Evolutionary conservation across 345 rosid genomes (phyloP), one percentile per base, ranked within the genome.

Genomic region (Passiflora organensis): DNA sequence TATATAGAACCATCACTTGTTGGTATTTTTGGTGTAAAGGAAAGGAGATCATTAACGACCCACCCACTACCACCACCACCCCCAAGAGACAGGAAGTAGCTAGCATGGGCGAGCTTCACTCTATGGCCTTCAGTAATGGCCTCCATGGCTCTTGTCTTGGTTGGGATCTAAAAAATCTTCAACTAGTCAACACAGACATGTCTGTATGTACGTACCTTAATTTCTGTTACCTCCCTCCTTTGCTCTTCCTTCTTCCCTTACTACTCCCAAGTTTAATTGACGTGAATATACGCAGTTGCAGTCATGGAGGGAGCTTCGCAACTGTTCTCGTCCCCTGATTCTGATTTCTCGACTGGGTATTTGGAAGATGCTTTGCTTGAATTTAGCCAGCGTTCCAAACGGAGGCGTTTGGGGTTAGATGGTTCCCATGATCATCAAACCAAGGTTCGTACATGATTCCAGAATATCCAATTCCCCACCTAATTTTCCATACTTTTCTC

Each of bases 81-180:
- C 17, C 5, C 49, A 34, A 11, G 20, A n/a, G 48, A 34, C 42
- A 37, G 18, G 22, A n/a, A n/a, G 37, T 6, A 15, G 16, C 24
- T 22, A 13, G 25, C 16, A 79, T 70, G 84, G 66, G 77, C 70
- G 79, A 76, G 64, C 76, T 76, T 76, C 79, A 70, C 42, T 61
- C 75, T 38, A 67, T 72, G 62, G 65, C 78, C 62, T 58, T 18
- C 42, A 18, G 58, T 19, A 34, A 23, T 14, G 55, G 32, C 53
- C 54, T 19, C 51, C 23, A 32, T 34, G 6, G 37, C 48, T 56
- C 81, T 72, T 78, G 82, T 70, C 74, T 68, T 14, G 65, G 80
- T 80, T 87, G 95, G 94, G 94, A 84, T 87, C 83, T 77, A 57
- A 94, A 80, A 63, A 78, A 72, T 81, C 76, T 85, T 61, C 94